Base-by-base conservation (phyloP, 495 filamentous ascomycete genomes). In the Lophium mytilinum region DNA sequence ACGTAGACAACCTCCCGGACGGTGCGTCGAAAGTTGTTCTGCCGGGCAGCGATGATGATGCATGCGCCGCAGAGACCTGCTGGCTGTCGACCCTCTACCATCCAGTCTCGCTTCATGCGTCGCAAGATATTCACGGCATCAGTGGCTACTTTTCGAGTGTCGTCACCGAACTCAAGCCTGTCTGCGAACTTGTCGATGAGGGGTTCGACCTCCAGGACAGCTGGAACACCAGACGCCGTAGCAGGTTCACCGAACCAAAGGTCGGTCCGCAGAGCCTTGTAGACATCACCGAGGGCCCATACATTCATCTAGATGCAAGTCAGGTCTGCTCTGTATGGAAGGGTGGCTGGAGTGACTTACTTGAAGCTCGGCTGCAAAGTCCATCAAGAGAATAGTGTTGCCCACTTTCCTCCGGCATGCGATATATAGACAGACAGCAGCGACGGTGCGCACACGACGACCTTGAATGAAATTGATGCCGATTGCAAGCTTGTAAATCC, bases 31-130 rank as follows among this genome's bases (percentile, higher is more conserved):
- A 92, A 97, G 69, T 96, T 96, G 76, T 96, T 94, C 83, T 96
- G 95, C 35, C 94, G 86, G 9, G 93, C 90, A 18, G 93, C 94
- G 60, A 98, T 82, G 60, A 98, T 88, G 55, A 98, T 78, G 56
- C 90, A 90, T 9, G 93, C 94, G 56, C 93, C 94, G 71, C 90
- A 96, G 43, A 97, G 83, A 65, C 94, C 93, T 24, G 93, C 89
- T 43, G 94, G 94, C 41, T 90, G 83, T 66, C 93, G 89, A 63
- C 93, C 93, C 47, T 86, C 85, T 9, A 88, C 85, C 81, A 98
- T 96, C 88, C 92, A 96, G 71, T 98, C 93, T 24, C 86, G 79
- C 50, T 87, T 86, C 93, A 98, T 97, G 42, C 93, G 84, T 66
- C 88, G 82, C 34, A 94, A 83, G 50, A 98, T 86, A 34, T 84